These are phyloP conservation scores for Boehmeria nivea DNA, from an alignment of 306 rosid species.

Conservation along the genomic window DNA sequence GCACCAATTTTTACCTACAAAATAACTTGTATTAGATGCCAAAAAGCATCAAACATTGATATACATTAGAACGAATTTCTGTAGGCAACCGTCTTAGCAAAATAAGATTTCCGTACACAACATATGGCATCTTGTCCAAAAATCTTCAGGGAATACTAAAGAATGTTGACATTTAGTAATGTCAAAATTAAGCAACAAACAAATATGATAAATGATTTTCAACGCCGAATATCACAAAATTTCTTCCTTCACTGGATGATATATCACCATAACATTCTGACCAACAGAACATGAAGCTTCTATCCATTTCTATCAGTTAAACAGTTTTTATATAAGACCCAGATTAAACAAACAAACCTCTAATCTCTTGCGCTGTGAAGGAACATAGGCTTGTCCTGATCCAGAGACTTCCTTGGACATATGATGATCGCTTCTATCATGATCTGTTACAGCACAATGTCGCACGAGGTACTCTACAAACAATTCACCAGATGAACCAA, in stretches of 20 bases:
- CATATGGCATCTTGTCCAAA: no score
- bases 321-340: constrained; percentile 5
- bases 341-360: constrained; percentile 50
- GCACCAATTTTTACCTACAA: constrained; percentile 71
- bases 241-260: no score
- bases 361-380: constrained; percentile 46
- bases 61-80: constrained; percentile 2
- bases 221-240: no score
- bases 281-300: neutral
- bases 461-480: constrained; percentile 88
- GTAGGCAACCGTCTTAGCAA: no score
- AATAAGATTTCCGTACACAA: no score
- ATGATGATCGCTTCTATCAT: constrained; percentile 40
- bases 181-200: no score
- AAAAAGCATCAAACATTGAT: constrained; percentile 10
- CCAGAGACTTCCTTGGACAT: constrained; percentile 34
- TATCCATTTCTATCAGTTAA: no score
- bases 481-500: constrained; percentile 88
- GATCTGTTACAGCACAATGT: constrained; percentile 68
- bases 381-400: constrained; percentile 32
- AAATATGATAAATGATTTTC: no score
- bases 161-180: no score
- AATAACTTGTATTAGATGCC: constrained; percentile 15
- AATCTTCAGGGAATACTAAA: no score
- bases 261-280: constrained; percentile 7